A percentile compares a stretch with the other conserved stretches of the same genome.
Conservation (phyloP, 2,329 filamentous ascomycete species). For the Fusarium longipes region DNA sequence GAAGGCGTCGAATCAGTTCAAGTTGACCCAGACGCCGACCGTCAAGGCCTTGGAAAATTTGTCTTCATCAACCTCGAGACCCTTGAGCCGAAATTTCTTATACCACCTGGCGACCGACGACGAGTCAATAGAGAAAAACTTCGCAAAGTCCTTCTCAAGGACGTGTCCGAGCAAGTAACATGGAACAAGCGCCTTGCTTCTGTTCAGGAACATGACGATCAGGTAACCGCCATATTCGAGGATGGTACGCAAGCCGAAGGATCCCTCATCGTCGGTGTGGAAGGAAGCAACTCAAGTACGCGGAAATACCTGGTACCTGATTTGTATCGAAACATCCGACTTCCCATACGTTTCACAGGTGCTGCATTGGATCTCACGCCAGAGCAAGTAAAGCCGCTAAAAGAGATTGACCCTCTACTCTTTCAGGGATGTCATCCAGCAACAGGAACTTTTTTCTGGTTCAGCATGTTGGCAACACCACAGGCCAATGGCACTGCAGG, state of each 20-base stretch:
- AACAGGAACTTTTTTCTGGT: slow-evolving; percentile 8
- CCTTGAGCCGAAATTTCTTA: slow-evolving; percentile 8
- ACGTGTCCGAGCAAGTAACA: neutral
- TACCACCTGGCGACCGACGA: slow-evolving; percentile 1
- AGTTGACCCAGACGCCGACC: slow-evolving; percentile 11
- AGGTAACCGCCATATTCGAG: neutral
- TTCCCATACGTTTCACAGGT: neutral
- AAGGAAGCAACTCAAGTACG: slow-evolving; percentile 16
- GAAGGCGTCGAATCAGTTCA: neutral
- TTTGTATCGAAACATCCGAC: slow-evolving; percentile 3
- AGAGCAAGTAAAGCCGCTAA: slow-evolving; percentile 10
- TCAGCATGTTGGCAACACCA: slow-evolving; percentile 8
- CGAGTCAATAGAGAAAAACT: slow-evolving; percentile 17
- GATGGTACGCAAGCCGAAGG: neutral
- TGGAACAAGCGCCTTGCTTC: slow-evolving; percentile 14
- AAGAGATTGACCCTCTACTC: slow-evolving; percentile 10
- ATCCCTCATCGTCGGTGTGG: slow-evolving; percentile 2
- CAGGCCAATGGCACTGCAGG: neutral
- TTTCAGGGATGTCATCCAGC: slow-evolving; percentile 5
- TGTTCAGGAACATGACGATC: neutral
- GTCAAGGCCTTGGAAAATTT: slow-evolving; percentile 13
- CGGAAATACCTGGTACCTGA: neutral
- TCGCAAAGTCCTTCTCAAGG: slow-evolving; percentile 1
- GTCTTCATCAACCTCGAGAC: slow-evolving; percentile 9
- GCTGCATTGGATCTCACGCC: slow-evolving; percentile 13